phyloP scores from a whole-genome alignment of 108 stramenopile species.

The Discostella pseudostelligera region DNA sequence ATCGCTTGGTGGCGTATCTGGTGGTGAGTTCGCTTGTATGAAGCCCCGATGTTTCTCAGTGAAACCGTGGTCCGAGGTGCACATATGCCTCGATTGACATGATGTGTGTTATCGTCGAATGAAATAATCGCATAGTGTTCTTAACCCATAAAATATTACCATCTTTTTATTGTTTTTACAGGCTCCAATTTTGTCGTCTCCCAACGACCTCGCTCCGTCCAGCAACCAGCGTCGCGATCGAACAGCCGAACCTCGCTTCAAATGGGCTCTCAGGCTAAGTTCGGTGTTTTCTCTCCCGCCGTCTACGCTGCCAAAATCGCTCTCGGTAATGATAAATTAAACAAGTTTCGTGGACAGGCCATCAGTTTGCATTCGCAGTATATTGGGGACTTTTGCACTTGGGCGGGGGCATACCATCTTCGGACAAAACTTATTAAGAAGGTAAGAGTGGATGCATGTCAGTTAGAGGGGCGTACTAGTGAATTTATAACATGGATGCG shows the following conservation, averaged over 20 bases:
- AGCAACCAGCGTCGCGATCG: slow-evolving; percentile 39
- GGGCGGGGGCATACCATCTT: slow-evolving; percentile 91
- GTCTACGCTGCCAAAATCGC: slow-evolving; percentile 92
- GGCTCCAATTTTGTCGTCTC: slow-evolving; percentile 82
- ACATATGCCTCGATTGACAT: no score
- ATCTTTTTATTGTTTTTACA: no score
- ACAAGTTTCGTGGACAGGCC: slow-evolving; percentile 88
- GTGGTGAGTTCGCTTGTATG: slow-evolving; percentile 18
- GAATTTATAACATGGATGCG: no score
- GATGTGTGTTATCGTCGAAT: no score
- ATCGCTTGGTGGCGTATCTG: slow-evolving; percentile 39
- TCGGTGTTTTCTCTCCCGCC: slow-evolving; percentile 97
- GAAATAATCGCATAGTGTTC: no score
- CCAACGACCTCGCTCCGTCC: slow-evolving; percentile 49
- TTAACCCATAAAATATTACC: no score
- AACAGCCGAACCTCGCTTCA: slow-evolving; percentile 44
- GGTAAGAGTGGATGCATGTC: no score
- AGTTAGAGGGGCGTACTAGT: no score
- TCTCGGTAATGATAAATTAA: slow-evolving; percentile 76
- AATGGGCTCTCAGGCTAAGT: slow-evolving; percentile 89
- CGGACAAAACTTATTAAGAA: slow-evolving; percentile 67
- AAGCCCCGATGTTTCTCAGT: neutral
- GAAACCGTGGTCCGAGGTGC: no score
- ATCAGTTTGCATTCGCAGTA: slow-evolving; percentile 91
- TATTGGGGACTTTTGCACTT: slow-evolving; percentile 91